Conservation (phyloP, 306 rosid species). For the Pterocarpus macrocarpus region DNA sequence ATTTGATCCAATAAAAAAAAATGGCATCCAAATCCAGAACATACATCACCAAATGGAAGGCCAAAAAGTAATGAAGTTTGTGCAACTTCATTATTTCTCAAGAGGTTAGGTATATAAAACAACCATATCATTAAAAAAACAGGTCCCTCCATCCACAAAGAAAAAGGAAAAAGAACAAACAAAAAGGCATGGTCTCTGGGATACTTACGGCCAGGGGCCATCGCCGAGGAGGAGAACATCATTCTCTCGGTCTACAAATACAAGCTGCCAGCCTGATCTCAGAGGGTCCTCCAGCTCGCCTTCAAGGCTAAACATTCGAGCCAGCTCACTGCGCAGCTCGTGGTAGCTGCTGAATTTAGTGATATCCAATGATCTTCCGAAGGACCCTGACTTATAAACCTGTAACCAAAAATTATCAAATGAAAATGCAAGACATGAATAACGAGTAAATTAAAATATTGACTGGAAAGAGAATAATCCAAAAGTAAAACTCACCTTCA, state of each 20-base stretch:
- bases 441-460: background rate
- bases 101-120: background rate
- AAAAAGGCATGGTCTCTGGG: background rate
- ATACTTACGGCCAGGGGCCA: constrained; percentile 71
- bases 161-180: background rate
- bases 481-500: constrained; percentile 70
- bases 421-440: constrained; percentile 23
- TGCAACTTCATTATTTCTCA: constrained; percentile 5
- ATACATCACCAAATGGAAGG: background rate
- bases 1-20: background rate
- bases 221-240: constrained; percentile 98
- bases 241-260: constrained; percentile 97
- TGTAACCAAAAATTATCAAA: constrained; percentile 36
- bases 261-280: constrained; percentile 99
- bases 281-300: constrained; percentile 96
- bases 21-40: no score
- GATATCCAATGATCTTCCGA: constrained; percentile 62
- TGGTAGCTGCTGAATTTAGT: constrained; percentile 92
- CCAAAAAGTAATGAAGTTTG: constrained; percentile 26
- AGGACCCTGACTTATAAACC: constrained; percentile 67
- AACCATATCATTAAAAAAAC: background rate
- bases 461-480: constrained; percentile 12
- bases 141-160: constrained; percentile 8
- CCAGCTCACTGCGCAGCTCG: constrained; percentile 90
- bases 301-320: constrained; percentile 93